phyloP scores from a whole-genome alignment of 805 yeast genomes.

The Jamesozyma jinghongensis region DNA sequence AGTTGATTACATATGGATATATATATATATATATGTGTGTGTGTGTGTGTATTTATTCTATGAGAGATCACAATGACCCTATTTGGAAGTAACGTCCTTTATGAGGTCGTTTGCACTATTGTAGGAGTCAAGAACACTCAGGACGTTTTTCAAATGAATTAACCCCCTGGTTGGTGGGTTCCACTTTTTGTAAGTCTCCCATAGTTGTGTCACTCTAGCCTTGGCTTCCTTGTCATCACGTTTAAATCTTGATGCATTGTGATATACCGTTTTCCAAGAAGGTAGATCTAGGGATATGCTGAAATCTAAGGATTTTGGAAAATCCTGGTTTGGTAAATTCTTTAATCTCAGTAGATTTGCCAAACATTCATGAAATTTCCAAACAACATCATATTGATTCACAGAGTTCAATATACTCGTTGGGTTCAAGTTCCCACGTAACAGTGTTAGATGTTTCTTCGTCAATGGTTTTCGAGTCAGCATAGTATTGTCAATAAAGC shows the following conservation, averaged over 20 bases:
- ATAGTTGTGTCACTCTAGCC: slow-evolving; percentile 17
- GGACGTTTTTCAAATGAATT: slow-evolving; percentile 21
- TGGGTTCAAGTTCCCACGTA: slow-evolving; percentile 15
- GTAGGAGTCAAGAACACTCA: slow-evolving; percentile 27
- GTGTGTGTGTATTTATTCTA: no score
- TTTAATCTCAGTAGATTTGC: slow-evolving; percentile 28
- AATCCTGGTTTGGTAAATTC: slow-evolving; percentile 24
- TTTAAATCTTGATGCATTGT: slow-evolving; percentile 10
- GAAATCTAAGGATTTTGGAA: slow-evolving; percentile 10
- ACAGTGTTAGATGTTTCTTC: slow-evolving; percentile 12
- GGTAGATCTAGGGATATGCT: slow-evolving; percentile 11
- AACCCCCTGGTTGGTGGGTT: slow-evolving; percentile 29
- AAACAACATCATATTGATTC: slow-evolving; percentile 34
- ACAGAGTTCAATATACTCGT: slow-evolving; percentile 24
- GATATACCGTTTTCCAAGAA: slow-evolving; percentile 8
- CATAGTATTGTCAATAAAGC: slow-evolving; percentile 21
- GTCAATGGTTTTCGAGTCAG: slow-evolving; percentile 19
- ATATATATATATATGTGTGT: no score
- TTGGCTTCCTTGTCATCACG: slow-evolving; percentile 18
- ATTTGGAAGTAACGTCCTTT: slow-evolving; percentile 8
- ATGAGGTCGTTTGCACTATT: slow-evolving; percentile 16
- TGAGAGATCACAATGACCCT: no score
- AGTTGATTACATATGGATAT: no score
- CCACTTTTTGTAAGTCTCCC: slow-evolving; percentile 26
- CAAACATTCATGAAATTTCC: slow-evolving; percentile 36